Base-by-base conservation (phyloP, 164 flowering plant genomes). In the Macadamia integrifolia region DNA sequence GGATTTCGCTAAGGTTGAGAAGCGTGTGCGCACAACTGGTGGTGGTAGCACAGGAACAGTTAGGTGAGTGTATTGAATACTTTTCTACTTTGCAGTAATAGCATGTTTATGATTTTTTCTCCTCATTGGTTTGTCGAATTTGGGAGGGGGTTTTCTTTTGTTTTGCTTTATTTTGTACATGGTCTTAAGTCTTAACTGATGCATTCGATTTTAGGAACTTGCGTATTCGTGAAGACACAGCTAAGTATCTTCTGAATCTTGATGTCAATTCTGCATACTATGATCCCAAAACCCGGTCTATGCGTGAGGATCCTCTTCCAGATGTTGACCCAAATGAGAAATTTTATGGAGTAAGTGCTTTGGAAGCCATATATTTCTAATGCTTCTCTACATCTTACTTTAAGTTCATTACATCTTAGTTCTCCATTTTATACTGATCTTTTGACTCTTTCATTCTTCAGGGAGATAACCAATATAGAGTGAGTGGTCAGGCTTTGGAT, bases 41-140 rank as follows among this genome's bases (percentile, higher is more conserved):
- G 98, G 98, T 81, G 97, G 98, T 8, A 91, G 97, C 82, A 91
- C 98, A 15, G 97, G 98, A 78, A 93, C 97, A 69, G 98, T 91
- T 5, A 84, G 93, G 97, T 87, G 69, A 71, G 71, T 55, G 40
- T n/a, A 13, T 60, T 29, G 62, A 18, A 0, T 9, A 62, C 59
- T 32, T 55, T 13, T 14, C n/a, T 49, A 60, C 23, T 49, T 17
- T 18, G 0, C 32, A 23, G 13, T 32, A 11, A 6, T 15, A 17
- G 28, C n/a, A 12, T 35, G 11, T 32, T 44, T 62, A 35, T 23
- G 49, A 65, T 46, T 12, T 6, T 46, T 61, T 32, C n/a, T 7
- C 1, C 50, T 5, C 9, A 57, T 65, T 43, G 63, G 23, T 35
- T 40, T 42, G 49, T 40, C 29, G 62, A 7, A 59, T 65, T 29